phyloP scores from a whole-genome alignment of 192 early-diverging fungal species.

The Umbelopsis ramanniana region DNA sequence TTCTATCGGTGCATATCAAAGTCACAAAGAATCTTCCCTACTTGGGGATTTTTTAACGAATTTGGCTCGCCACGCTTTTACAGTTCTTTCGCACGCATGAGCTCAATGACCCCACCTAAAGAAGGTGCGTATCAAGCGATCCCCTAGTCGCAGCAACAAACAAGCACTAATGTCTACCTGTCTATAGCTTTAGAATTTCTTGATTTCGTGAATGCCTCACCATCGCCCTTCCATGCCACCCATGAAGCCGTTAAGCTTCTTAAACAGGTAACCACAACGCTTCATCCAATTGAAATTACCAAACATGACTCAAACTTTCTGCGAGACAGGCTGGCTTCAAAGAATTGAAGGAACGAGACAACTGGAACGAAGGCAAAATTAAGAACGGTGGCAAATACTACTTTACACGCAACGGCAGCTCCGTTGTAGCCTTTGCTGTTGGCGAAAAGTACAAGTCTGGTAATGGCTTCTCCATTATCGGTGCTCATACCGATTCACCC shows the following conservation, averaged over 20 bases:
- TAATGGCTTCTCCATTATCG: slow-evolving; percentile 89
- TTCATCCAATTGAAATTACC: background rate
- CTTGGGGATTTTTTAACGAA: background rate
- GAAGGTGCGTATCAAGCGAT: background rate
- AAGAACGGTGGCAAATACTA: slow-evolving; percentile 90
- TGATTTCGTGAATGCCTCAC: slow-evolving; percentile 88
- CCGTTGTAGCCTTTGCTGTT: slow-evolving; percentile 91
- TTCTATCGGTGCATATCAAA: too few species aligned
- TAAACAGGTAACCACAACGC: slow-evolving; percentile 32
- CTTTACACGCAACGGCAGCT: slow-evolving; percentile 91
- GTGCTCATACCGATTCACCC: slow-evolving; percentile 97
- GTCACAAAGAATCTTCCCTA: background rate
- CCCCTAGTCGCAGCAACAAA: background rate
- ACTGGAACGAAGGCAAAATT: slow-evolving; percentile 65
- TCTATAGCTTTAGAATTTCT: slow-evolving; percentile 67
- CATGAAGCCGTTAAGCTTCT: slow-evolving; percentile 77
- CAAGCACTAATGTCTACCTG: background rate
- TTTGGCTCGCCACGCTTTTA: background rate
- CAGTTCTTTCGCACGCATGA: slow-evolving; percentile 13
- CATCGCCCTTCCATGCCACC: slow-evolving; percentile 97
- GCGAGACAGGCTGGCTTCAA: slow-evolving; percentile 67
- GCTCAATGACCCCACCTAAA: slow-evolving; percentile 2
- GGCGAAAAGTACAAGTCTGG: slow-evolving; percentile 85
- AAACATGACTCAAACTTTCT: background rate
- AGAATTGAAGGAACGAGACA: slow-evolving; percentile 89